These are phyloP conservation scores for Claviceps lovelessii DNA, from an alignment of 2,329 filamentous ascomycete genomes.

Conservation along the genomic window DNA sequence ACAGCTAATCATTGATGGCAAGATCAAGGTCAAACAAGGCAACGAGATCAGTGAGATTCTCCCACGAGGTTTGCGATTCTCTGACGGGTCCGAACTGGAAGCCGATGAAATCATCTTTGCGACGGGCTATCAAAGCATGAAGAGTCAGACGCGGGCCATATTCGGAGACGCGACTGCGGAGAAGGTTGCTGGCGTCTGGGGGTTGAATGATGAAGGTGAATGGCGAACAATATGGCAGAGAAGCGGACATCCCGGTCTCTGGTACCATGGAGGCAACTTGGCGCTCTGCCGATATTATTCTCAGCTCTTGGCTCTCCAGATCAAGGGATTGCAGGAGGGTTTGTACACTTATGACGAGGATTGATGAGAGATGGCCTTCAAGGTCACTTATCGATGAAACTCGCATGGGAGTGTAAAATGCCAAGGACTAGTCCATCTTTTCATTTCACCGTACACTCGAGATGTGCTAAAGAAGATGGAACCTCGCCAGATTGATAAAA, in stretches of 20 bases:
- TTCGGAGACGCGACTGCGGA: conserved; percentile 49
- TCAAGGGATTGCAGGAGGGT: conserved; percentile 30
- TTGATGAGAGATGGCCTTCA: conserved; percentile 2
- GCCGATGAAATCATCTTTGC: conserved; percentile 51
- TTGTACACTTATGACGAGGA: conserved; percentile 21
- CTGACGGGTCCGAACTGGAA: conserved; percentile 40
- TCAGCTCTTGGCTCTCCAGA: conserved; percentile 36
- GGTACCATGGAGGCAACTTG: conserved; percentile 52
- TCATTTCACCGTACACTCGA: too few species aligned
- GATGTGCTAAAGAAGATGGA: too few species aligned
- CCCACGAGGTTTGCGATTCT: conserved; percentile 29
- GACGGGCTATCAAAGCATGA: conserved; percentile 56
- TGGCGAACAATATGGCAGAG: conserved; percentile 42
- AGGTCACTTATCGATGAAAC: too few species aligned
- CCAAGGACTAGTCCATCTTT: too few species aligned
- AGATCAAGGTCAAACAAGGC: conserved; percentile 47
- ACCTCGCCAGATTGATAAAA: too few species aligned
- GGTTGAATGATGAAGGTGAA: conserved; percentile 43
- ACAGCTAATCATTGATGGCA: conserved; percentile 46
- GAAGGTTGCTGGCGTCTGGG: conserved; percentile 45
- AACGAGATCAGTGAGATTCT: conserved; percentile 39
- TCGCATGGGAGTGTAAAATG: too few species aligned
- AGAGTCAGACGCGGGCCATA: conserved; percentile 43
- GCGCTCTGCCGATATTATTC: conserved; percentile 49
- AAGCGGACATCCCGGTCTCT: conserved; percentile 49